These are phyloP conservation scores for Geranium incanum DNA, from an alignment of 441 rosid genomes.

Conservation along the genomic window DNA sequence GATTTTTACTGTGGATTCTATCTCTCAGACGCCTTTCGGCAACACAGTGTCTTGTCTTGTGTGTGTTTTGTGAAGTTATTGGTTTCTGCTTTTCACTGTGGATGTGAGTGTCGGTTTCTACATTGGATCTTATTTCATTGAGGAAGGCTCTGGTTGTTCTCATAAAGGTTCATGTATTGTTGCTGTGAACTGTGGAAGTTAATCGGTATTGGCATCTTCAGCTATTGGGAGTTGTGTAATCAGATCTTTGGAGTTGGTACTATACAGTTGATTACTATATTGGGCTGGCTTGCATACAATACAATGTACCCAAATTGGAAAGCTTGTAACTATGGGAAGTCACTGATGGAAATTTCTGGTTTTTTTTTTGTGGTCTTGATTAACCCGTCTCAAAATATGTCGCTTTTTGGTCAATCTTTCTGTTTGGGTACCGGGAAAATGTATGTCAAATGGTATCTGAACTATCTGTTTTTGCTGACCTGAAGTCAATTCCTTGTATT, in stretches of 20 bases:
- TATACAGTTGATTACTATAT: neutral
- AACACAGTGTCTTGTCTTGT: neutral
- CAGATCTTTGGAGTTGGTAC: neutral
- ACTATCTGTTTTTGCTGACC: neutral
- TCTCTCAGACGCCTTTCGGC: conserved; percentile 6
- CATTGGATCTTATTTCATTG: neutral
- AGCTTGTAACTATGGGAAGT: conserved; percentile 1
- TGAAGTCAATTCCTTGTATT: neutral
- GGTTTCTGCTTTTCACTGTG: neutral
- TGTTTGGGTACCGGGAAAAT: neutral
- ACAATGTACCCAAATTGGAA: conserved; percentile 1
- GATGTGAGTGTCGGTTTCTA: neutral
- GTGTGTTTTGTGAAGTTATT: neutral
- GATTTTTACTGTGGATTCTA: neutral
- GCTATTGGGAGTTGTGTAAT: neutral
- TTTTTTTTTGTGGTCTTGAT: neutral
- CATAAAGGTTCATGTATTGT: neutral
- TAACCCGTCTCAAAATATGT: neutral
- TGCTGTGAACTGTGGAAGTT: neutral
- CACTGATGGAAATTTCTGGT: conserved; percentile 2
- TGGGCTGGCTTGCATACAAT: neutral
- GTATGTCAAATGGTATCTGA: neutral
- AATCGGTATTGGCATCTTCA: neutral
- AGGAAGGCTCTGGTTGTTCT: neutral
- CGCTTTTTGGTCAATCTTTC: neutral